These are phyloP conservation scores for Parmelia sp. DNA, from an alignment of 495 filamentous ascomycete genomes.

Conservation along the genomic window DNA sequence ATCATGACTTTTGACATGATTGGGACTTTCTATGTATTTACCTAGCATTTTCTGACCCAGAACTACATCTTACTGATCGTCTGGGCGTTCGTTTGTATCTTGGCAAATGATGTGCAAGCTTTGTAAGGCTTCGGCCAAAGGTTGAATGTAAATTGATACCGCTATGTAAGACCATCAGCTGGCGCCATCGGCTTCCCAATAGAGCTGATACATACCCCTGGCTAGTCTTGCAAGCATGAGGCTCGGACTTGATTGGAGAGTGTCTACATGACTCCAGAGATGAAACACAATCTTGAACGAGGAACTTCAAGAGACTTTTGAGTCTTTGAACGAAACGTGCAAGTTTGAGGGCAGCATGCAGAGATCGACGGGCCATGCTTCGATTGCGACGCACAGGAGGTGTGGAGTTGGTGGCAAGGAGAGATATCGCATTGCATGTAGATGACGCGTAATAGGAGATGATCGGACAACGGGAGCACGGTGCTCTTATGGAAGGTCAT, in stretches of 20 bases:
- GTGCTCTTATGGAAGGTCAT: constrained; percentile 12
- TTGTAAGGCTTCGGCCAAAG: not conserved
- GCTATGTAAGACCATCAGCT: constrained; percentile 4
- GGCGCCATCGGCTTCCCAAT: not conserved
- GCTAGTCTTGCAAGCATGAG: constrained; percentile 7
- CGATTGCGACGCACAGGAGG: constrained; percentile 2
- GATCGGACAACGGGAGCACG: not conserved
- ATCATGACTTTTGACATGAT: not conserved
- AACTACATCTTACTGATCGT: not conserved
- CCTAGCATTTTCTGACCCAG: constrained; percentile 2
- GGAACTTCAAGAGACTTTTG: constrained; percentile 23
- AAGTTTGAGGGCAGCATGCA: constrained; percentile 22
- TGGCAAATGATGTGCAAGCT: not conserved
- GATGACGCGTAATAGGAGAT: not conserved
- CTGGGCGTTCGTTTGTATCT: not conserved
- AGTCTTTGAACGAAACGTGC: constrained; percentile 23
- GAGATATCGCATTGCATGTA: constrained; percentile 1
- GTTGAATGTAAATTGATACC: not conserved
- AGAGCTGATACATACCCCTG: constrained; percentile 8
- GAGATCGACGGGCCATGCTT: constrained; percentile 20
- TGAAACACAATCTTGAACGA: constrained; percentile 7
- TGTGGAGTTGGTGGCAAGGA: not conserved
- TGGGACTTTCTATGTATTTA: not conserved
- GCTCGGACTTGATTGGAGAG: not conserved
- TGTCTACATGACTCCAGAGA: constrained; percentile 2